phyloP scores from a whole-genome alignment of 2,329 filamentous ascomycete species.

The Sphaerulina musiva region DNA sequence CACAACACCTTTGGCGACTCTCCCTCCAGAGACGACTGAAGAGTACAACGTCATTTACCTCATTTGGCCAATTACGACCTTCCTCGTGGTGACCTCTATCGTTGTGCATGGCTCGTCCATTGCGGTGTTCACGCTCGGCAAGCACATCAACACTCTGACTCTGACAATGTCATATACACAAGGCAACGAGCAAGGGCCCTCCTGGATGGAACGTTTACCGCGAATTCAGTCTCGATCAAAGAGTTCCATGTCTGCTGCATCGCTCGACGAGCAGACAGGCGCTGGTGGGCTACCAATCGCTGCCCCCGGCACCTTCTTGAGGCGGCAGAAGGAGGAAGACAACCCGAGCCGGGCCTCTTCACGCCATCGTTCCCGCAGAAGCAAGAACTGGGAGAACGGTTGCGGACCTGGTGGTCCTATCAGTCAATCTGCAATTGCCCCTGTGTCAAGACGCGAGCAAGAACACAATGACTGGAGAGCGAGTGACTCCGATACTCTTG shows the following conservation, averaged over 20 bases:
- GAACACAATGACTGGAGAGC: constrained; percentile 32
- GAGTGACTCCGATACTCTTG: constrained; percentile 41
- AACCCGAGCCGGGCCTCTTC: constrained; percentile 54
- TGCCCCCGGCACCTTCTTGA: constrained; percentile 68
- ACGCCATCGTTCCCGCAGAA: constrained; percentile 56
- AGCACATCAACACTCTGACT: constrained; percentile 93
- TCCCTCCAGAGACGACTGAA: constrained; percentile 51
- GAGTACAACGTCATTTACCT: constrained; percentile 69
- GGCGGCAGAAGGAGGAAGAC: constrained; percentile 72
- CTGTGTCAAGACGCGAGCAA: constrained; percentile 40
- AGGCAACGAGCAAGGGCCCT: constrained; percentile 77
- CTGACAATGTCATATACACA: constrained; percentile 95
- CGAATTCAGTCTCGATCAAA: constrained; percentile 75
- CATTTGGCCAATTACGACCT: constrained; percentile 93
- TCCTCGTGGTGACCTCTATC: constrained; percentile 90
- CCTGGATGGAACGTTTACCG: constrained; percentile 92
- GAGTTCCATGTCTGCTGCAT: constrained; percentile 65
- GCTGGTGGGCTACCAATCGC: constrained; percentile 67
- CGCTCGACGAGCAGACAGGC: constrained; percentile 48
- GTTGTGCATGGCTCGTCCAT: constrained; percentile 96
- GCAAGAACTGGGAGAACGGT: constrained; percentile 61
- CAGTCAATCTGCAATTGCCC: constrained; percentile 81
- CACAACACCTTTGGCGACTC: constrained; percentile 60
- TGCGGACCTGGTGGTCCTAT: constrained; percentile 78
- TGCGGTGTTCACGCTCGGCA: constrained; percentile 93